Base-by-base conservation (phyloP, 257 asterid species). In the Nicotiana noctiflora region DNA sequence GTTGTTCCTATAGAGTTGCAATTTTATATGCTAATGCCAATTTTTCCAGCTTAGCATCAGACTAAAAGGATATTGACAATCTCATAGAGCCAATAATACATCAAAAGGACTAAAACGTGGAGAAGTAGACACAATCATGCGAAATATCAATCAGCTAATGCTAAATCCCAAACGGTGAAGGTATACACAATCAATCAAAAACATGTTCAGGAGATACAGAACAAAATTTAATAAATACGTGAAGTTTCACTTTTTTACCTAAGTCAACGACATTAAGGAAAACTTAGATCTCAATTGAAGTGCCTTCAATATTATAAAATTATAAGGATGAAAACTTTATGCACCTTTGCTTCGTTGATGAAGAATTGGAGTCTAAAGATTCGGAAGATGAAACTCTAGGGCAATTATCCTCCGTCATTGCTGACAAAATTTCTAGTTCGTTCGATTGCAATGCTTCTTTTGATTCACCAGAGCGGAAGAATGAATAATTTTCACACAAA, bases 301-400 rank as follows among this genome's bases (percentile, higher is more conserved):
- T 29, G 52, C 6, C 56, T 76, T 8, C 0, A 14, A 3, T 37
- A 37, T 1, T 37, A 19, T 7, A 14, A 46, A 27, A 27, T 18
- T 6, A 51, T 4, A 72, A 29, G 31, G 10, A 3, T 1, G 12
- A 17, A 8, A 19, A 8, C 11, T 44, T 4, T 12, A 18, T 57
- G 82, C 60, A 95, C 99, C 99, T 95, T 84, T 88, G 94, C 82
- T 95, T 93, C 76, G 94, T 82, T 52, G 88, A 78, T 49, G 96
- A 89, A 49, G 96, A 86, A 84, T 88, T 32, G 77, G 61, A 51
- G 77, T 68, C 49, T 13, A 46, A 7, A 32, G 62, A 4, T 82
- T 89, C 91, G 53, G 96, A 85, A 15, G 93, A 76, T 27, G 92
- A 90, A 92, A 87, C 94, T 89, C 92, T 90, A 83, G 90, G 88